Conservation (phyloP, 305 asterid genomes). For the Fraxinus baroniana region DNA sequence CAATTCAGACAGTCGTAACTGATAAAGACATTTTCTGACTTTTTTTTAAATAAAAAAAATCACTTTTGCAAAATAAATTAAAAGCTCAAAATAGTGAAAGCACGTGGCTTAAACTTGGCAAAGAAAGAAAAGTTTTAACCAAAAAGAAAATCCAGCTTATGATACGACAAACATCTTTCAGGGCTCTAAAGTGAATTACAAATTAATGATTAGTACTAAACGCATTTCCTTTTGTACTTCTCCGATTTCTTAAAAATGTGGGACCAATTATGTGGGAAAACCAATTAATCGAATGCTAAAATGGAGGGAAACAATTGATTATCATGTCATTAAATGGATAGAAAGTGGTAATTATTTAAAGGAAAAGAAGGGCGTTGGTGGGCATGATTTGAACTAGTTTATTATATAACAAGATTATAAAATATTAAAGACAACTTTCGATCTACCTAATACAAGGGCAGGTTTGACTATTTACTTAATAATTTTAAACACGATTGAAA, state of each 20-base stretch:
- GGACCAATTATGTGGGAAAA: not conserved
- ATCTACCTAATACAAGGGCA: constrained; percentile 42
- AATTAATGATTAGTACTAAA: not conserved
- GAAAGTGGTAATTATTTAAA: not conserved
- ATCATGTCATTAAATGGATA: not conserved
- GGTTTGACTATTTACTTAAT: constrained; percentile 14
- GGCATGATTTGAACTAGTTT: constrained; percentile 11
- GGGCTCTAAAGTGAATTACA: no score
- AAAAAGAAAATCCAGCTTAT: not conserved
- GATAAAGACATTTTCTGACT: not conserved
- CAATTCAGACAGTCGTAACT: not conserved
- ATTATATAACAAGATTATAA: not conserved
- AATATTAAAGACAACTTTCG: constrained; percentile 14
- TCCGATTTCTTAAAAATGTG: not conserved
- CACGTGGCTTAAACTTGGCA: not conserved
- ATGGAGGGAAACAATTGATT: no score
- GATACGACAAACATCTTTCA: not conserved
- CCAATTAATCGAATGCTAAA: not conserved
- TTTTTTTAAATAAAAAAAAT: no score
- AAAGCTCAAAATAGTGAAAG: not conserved
- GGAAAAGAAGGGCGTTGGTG: constrained; percentile 6
- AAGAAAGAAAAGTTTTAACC: not conserved
- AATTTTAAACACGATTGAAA: not conserved
- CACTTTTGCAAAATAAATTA: not conserved
- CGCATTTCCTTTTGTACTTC: not conserved